These are phyloP conservation scores for Dendrobium nobile DNA, from an alignment of 106 monocot genomes.

Conservation along the genomic window DNA sequence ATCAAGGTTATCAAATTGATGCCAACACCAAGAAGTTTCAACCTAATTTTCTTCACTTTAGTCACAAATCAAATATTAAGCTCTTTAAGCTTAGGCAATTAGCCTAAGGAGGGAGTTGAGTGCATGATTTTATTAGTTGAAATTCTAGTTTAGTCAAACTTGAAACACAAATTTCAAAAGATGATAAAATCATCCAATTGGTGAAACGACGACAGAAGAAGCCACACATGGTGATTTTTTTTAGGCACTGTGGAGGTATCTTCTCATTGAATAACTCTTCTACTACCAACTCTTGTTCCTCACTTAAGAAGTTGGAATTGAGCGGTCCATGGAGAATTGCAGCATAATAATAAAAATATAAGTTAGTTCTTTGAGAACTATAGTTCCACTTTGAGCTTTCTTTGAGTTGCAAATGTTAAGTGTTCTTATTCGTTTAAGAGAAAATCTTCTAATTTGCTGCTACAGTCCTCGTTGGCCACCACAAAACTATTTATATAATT, in stretches of 20 bases:
- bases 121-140: no score
- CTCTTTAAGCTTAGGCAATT: not conserved
- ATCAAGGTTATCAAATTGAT: not conserved
- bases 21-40: not conserved
- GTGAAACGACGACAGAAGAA: not conserved
- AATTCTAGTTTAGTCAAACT: no score
- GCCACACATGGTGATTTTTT: not conserved
- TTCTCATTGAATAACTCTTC: not conserved
- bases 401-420: slow-evolving; percentile 19
- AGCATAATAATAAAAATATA: not conserved
- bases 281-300: not conserved
- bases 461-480: not conserved
- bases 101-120: not conserved
- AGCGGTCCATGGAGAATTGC: not conserved
- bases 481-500: slow-evolving; percentile 22
- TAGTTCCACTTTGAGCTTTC: slow-evolving; percentile 3
- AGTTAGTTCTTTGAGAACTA: not conserved
- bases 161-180: no score
- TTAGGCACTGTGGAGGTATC: not conserved
- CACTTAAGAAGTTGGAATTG: not conserved
- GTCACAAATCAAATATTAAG: not conserved
- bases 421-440: not conserved
- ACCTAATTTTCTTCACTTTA: not conserved
- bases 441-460: slow-evolving; percentile 9
- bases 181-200: not conserved